Conservation (phyloP, 345 rosid species). For the Eutrema heterophyllum region DNA sequence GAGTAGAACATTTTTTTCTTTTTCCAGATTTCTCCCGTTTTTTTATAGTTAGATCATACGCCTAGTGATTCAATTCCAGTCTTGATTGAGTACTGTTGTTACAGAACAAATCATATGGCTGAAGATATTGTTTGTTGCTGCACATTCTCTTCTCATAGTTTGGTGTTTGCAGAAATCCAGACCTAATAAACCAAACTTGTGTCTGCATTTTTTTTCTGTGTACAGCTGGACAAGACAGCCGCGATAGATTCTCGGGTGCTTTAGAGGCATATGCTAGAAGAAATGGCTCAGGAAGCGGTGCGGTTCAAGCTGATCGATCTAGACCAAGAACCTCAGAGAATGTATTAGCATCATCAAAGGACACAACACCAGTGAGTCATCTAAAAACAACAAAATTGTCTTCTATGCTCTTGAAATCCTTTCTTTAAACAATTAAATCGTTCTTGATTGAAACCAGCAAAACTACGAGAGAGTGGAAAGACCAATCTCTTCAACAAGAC, state of each 20-base stretch:
- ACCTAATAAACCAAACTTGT: not conserved
- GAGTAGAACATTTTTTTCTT: not conserved
- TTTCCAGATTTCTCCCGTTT: not conserved
- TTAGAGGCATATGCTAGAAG: constrained; percentile 69
- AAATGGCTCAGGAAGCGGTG: constrained; percentile 53
- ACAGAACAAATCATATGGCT: not conserved
- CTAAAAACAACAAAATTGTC: not conserved
- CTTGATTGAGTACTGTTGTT: not conserved
- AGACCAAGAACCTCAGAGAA: constrained; percentile 56
- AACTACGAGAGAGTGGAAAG: constrained; percentile 54
- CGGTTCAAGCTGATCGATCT: constrained; percentile 43
- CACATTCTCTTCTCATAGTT: not conserved
- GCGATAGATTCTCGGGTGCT: constrained; percentile 69
- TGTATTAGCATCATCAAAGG: constrained; percentile 52
- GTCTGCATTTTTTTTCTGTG: not conserved
- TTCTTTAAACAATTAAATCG: constrained; percentile 21
- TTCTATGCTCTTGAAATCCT: not conserved
- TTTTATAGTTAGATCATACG: not conserved
- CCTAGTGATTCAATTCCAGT: not conserved
- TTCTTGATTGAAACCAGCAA: constrained; percentile 36
- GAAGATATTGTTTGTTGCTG: not conserved
- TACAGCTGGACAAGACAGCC: constrained; percentile 55
- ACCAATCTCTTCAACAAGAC: constrained; percentile 61
- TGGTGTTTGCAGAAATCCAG: not conserved
- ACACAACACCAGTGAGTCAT: constrained; percentile 42